Conservation (phyloP, 139 green algal genomes). For the Tetraselmis chui region DNA sequence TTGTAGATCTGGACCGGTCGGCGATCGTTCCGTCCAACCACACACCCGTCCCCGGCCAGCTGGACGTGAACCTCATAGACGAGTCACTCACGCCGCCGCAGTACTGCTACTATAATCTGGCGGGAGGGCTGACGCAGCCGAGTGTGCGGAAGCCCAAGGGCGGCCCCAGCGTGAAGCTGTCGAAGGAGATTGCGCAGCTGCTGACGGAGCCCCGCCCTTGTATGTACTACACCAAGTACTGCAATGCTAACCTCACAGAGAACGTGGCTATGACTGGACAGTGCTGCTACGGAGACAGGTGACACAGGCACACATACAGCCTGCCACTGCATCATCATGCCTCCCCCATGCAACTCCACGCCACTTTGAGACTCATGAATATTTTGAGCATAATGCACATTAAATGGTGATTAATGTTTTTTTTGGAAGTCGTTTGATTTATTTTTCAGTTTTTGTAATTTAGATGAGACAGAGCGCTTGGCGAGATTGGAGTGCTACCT, state of each 20-base stretch:
- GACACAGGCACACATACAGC: too few relatives aligned
- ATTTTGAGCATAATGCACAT: too few relatives aligned
- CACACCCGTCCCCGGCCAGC: neutral
- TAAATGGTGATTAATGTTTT: too few relatives aligned
- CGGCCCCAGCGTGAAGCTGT: neutral
- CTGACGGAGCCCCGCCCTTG: neutral
- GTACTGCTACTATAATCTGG: neutral
- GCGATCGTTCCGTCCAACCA: neutral
- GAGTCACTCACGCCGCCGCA: neutral
- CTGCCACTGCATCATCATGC: neutral
- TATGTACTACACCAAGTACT: neutral
- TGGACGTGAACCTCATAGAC: neutral
- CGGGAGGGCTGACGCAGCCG: neutral
- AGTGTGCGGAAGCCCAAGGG: neutral
- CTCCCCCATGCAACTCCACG: too few relatives aligned
- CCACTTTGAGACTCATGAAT: too few relatives aligned
- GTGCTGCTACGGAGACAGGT: neutral
- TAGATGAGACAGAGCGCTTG: too few relatives aligned
- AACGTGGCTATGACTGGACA: neutral
- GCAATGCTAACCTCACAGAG: neutral
- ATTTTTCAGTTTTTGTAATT: too few relatives aligned
- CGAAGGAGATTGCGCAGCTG: neutral
- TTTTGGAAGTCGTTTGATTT: too few relatives aligned
- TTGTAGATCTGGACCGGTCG: neutral
- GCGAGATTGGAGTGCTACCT: too few relatives aligned